Conservation (phyloP, 2,329 filamentous ascomycete genomes). For the Neoarthrinium moseri region DNA sequence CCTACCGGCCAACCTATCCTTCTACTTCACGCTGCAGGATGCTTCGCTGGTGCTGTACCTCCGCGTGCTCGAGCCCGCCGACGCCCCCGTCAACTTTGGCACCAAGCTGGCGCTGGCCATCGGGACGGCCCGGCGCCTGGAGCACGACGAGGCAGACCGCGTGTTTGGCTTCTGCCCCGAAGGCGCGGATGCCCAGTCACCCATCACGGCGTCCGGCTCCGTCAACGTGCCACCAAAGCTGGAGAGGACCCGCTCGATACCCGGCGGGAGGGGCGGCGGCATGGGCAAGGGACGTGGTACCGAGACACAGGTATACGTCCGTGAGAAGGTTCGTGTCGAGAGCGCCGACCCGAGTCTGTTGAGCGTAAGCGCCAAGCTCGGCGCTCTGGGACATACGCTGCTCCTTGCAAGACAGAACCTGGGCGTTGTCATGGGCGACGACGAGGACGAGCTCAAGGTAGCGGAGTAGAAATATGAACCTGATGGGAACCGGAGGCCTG, state of each 20-base stretch:
- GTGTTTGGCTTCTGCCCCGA: constrained; percentile 63
- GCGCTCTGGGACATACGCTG: constrained; percentile 72
- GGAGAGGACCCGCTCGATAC: constrained; percentile 3
- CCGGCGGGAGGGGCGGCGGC: constrained; percentile 10
- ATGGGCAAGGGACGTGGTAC: constrained; percentile 9
- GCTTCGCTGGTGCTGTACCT: constrained; percentile 68
- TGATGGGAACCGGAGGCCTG: no score
- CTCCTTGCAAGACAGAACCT: constrained; percentile 69
- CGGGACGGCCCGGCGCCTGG: constrained; percentile 59
- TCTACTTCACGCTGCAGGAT: constrained; percentile 70
- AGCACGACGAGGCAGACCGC: constrained; percentile 78
- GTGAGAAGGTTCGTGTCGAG: constrained; percentile 86
- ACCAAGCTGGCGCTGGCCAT: constrained; percentile 71
- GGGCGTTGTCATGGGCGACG: constrained; percentile 72
- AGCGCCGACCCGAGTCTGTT: constrained; percentile 86
- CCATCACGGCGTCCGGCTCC: constrained; percentile 14
- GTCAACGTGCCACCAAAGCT: constrained; percentile 9
- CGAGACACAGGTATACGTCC: constrained; percentile 71
- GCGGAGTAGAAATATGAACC: constrained; percentile 11
- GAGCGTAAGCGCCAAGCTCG: constrained; percentile 79
- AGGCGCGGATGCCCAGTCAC: constrained; percentile 16
- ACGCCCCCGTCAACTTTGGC: constrained; percentile 58
- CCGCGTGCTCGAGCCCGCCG: constrained; percentile 67
- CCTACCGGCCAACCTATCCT: constrained; percentile 66
- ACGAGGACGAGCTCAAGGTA: constrained; percentile 31